Percentiles rank a stretch among this genome's conserved stretches.
These are phyloP conservation scores for Cordyceps farinosa DNA, from an alignment of 2,329 filamentous ascomycete species.

Conservation along the genomic window DNA sequence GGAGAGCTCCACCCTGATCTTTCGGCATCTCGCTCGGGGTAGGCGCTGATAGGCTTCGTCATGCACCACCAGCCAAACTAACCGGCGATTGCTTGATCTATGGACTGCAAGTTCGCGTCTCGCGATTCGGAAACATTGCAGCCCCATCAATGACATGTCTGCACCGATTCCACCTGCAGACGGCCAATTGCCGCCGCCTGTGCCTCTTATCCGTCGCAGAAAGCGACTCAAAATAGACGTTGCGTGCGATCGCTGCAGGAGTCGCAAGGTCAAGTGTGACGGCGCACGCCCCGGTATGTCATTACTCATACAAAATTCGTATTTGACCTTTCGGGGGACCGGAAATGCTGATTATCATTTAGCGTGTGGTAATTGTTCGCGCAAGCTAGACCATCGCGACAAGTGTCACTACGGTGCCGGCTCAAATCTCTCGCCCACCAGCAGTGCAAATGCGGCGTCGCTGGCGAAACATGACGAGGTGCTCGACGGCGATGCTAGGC, in stretches of 20 bases:
- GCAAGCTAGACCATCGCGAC: conserved; percentile 28
- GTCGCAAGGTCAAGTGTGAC: conserved; percentile 41
- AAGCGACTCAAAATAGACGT: conserved; percentile 44
- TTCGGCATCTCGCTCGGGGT: neutral
- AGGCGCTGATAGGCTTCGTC: conserved; percentile 7
- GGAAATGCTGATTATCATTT: neutral
- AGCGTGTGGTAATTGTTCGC: conserved; percentile 33
- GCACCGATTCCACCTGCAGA: neutral
- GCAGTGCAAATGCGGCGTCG: neutral
- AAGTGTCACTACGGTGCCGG: conserved; percentile 28
- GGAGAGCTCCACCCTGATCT: neutral
- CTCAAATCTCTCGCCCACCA: neutral
- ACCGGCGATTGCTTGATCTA: neutral
- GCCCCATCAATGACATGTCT: neutral
- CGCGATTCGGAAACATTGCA: neutral
- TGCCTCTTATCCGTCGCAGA: conserved; percentile 15
- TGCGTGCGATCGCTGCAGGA: conserved; percentile 41
- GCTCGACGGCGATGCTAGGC: neutral
- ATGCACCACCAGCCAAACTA: neutral
- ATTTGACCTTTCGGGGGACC: neutral
- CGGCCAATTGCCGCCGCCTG: neutral
- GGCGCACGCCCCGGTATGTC: conserved; percentile 36
- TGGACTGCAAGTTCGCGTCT: neutral
- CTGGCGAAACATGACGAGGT: neutral
- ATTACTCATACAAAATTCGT: neutral